These are phyloP conservation scores for Dacryopinax spathularia DNA, from an alignment of 768 basidiomycete species.

Conservation along the genomic window DNA sequence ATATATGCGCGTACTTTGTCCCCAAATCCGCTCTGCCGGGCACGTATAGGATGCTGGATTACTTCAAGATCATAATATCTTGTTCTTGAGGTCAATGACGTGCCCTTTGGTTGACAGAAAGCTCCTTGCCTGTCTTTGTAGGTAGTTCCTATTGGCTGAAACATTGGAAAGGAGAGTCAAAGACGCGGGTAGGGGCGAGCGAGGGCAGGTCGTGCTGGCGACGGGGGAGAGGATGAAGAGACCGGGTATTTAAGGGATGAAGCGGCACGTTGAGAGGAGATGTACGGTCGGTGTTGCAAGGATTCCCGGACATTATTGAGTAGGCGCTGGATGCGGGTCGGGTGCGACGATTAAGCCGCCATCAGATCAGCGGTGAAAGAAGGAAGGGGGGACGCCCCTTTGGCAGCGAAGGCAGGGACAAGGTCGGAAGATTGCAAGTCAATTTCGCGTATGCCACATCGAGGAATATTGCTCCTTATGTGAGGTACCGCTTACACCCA, in stretches of 20 bases:
- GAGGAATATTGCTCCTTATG: background rate
- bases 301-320: background rate
- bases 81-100: background rate
- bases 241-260: background rate
- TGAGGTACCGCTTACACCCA: background rate
- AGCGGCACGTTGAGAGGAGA: background rate
- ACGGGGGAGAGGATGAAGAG: background rate
- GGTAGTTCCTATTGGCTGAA: constrained; percentile 36
- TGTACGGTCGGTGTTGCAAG: background rate
- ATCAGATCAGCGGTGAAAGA: constrained; percentile 1
- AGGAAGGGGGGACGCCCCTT: background rate
- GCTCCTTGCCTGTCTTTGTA: constrained; percentile 2
- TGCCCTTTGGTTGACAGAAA: background rate
- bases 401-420: background rate
- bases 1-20: constrained; percentile 64
- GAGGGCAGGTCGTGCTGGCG: constrained; percentile 12
- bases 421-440: background rate
- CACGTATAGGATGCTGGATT: constrained; percentile 76
- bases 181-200: background rate
- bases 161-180: constrained; percentile 32
- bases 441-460: background rate
- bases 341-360: constrained; percentile 1
- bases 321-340: constrained; percentile 3
- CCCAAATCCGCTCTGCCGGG: constrained; percentile 92
- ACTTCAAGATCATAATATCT: constrained; percentile 65